Percentiles rank a stretch among this genome's conserved stretches.
Conservation (phyloP, 2,329 filamentous ascomycete genomes). For the Monosporascus sp. region DNA sequence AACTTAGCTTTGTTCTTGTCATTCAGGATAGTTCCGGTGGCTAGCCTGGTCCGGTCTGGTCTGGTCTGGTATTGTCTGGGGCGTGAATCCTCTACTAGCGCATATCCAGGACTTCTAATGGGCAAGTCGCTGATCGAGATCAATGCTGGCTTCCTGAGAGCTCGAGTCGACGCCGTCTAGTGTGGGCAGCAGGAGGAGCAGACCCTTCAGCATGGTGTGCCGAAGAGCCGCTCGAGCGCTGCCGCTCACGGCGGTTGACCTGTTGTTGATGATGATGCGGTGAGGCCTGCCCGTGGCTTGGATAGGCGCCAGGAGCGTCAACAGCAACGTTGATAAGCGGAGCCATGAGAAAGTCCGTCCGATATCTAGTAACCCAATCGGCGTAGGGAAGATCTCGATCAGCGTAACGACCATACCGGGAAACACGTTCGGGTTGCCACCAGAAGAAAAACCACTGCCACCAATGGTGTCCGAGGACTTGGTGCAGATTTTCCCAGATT, state of each 20-base stretch:
- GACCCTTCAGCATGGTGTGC: constrained; percentile 2
- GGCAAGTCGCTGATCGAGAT: neutral
- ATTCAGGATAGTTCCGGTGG: neutral
- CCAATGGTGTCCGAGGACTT: constrained; percentile 11
- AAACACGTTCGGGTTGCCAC: constrained; percentile 10
- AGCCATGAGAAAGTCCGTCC: constrained; percentile 1
- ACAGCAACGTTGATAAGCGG: constrained; percentile 2
- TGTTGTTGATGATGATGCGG: neutral
- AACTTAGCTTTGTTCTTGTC: neutral
- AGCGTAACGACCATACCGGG: constrained; percentile 9
- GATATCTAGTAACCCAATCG: constrained; percentile 2
- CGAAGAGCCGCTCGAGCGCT: constrained; percentile 2
- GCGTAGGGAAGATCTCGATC: constrained; percentile 12
- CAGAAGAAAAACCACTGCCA: constrained; percentile 14
- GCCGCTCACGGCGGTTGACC: constrained; percentile 1
- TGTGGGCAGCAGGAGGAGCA: neutral
- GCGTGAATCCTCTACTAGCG: no score
- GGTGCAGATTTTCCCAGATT: constrained; percentile 6
- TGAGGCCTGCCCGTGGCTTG: constrained; percentile 4
- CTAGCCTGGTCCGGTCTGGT: neutral
- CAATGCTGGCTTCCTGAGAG: neutral
- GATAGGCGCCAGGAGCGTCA: constrained; percentile 1
- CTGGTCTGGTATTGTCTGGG: neutral
- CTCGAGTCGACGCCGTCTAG: constrained; percentile 1
- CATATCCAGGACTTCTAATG: no score